Evolutionary conservation across 129 eudicot species (phyloP).

Genomic region (Chrysanthemum makinoi): DNA sequence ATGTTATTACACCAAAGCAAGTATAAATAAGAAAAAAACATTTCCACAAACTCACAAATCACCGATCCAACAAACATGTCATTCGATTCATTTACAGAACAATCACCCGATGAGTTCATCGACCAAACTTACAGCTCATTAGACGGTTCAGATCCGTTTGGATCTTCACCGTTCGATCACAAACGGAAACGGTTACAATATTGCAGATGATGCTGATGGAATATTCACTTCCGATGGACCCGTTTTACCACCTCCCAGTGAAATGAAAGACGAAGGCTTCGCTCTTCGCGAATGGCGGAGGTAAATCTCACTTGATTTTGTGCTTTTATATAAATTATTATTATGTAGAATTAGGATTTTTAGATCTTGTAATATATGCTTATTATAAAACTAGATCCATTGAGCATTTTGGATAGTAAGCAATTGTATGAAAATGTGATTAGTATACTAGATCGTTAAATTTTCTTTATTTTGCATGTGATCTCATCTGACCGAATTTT

Average conservation of each 20-base stretch:
- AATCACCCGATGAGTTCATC: not conserved
- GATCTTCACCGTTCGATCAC: not conserved
- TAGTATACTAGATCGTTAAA: too few species aligned
- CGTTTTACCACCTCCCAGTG: conserved; percentile 21
- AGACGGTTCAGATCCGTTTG: not conserved
- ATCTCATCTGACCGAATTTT: too few species aligned
- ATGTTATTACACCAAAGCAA: too few species aligned
- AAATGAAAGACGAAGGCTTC: conserved; percentile 69
- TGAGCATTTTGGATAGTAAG: too few species aligned
- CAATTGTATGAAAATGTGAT: too few species aligned
- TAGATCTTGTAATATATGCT: conserved; percentile 11
- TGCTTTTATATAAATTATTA: not conserved
- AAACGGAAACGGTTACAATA: not conserved
- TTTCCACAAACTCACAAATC: not conserved
- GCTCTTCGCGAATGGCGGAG: conserved; percentile 90
- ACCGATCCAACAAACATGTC: not conserved
- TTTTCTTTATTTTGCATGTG: too few species aligned
- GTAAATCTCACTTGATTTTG: conserved; percentile 33
- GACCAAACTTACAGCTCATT: not conserved
- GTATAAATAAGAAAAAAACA: not conserved
- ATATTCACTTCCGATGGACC: not conserved
- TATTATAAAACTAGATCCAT: too few species aligned
- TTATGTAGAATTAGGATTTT: not conserved
- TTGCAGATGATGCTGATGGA: not conserved
- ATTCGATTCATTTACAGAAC: not conserved